Conservation (phyloP, 2,329 filamentous ascomycete species). For the Beauveria asiatica region DNA sequence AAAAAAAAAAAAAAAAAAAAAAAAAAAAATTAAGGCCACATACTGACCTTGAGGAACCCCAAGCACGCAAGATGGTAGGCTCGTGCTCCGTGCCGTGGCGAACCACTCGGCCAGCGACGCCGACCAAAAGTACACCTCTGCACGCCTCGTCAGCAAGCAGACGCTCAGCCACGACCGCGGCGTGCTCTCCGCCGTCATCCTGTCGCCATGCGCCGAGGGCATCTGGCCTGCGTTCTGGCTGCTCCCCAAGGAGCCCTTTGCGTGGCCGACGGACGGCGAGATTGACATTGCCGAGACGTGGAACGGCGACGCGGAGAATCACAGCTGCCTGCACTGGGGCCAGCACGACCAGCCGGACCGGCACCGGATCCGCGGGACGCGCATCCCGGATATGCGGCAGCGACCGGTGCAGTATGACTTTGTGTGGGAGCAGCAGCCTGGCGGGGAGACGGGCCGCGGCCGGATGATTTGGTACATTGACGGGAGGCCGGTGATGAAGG, state of each 20-base stretch:
- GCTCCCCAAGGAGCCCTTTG: constrained; percentile 47
- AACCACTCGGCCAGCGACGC: constrained; percentile 20
- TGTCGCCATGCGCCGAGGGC: constrained; percentile 44
- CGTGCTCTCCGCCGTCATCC: constrained; percentile 42
- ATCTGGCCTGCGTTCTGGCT: constrained; percentile 58
- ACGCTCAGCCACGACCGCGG: constrained; percentile 43
- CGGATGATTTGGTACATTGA: constrained; percentile 52
- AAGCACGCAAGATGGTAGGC: constrained; percentile 37
- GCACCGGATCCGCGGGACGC: constrained; percentile 46
- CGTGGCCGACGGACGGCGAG: constrained; percentile 51
- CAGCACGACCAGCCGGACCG: constrained; percentile 46
- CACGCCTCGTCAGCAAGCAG: constrained; percentile 44
- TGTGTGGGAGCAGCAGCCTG: constrained; percentile 43
- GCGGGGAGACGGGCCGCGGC: constrained; percentile 34
- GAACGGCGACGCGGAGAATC: constrained; percentile 48
- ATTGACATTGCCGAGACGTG: constrained; percentile 54
- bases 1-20: no score
- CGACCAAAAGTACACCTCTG: constrained; percentile 43
- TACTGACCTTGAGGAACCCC: background rate
- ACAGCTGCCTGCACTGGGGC: constrained; percentile 52
- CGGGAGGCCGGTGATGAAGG: constrained; percentile 48
- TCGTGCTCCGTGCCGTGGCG: constrained; percentile 45
- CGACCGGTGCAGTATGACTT: constrained; percentile 45
- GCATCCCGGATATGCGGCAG: constrained; percentile 37
- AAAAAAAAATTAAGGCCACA: background rate